phyloP scores from a whole-genome alignment of 768 basidiomycete genomes.

The Lactarius quietus region DNA sequence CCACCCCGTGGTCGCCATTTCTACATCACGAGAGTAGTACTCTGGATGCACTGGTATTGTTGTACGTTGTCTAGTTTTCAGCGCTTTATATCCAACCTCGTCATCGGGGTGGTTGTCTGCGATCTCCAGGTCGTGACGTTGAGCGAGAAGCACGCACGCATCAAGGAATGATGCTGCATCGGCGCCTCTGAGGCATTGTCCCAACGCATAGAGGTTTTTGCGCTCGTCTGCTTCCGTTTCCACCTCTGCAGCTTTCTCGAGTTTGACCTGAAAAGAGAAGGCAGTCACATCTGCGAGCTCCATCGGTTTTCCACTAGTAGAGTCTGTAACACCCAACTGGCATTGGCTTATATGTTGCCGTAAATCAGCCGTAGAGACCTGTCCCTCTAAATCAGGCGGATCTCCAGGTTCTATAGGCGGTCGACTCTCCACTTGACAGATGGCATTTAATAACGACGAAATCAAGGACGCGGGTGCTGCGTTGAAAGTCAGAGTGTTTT shows the following conservation, averaged over 20 bases:
- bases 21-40: constrained; percentile 21
- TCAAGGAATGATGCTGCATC: constrained; percentile 25
- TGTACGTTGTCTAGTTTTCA: constrained; percentile 9
- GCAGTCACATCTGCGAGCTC: not conserved
- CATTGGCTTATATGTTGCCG: constrained; percentile 23
- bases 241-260: not conserved
- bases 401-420: constrained; percentile 8
- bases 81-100: constrained; percentile 46
- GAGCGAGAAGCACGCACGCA: constrained; percentile 16
- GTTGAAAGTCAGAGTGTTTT: constrained; percentile 62
- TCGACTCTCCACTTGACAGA: constrained; percentile 25
- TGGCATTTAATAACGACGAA: constrained; percentile 25
- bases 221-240: constrained; percentile 9
- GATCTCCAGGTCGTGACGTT: constrained; percentile 8
- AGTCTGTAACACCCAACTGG: constrained; percentile 20
- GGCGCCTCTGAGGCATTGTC: constrained; percentile 15
- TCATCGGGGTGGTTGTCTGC: constrained; percentile 42
- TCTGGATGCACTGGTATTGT: constrained; percentile 20
- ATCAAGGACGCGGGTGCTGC: constrained; percentile 30
- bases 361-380: constrained; percentile 16
- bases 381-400: not conserved
- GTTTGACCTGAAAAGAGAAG: constrained; percentile 19
- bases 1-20: constrained; percentile 10
- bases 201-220: constrained; percentile 9
- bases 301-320: not conserved